Base-by-base conservation (phyloP, 495 filamentous ascomycete species). In the Aspergillus heteromorphus region DNA sequence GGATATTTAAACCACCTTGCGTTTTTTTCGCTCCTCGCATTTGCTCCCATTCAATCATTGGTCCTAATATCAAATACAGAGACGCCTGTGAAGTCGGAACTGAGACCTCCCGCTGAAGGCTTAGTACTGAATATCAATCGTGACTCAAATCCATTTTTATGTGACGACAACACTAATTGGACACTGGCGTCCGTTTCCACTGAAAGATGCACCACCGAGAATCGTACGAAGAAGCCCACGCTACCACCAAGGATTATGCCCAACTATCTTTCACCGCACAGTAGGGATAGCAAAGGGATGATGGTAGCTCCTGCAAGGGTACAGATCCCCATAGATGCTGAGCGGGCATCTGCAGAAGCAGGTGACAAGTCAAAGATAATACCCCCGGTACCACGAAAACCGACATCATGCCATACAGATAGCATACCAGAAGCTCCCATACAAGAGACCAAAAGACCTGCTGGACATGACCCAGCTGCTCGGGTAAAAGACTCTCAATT, bases 61-160 rank as follows among this genome's bases (percentile, higher is more conserved):
- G 43, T 29, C 45, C 62, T 64, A 56, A 45, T 45, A 2, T 41
- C 31, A n/a, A 30, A n/a, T 16, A 40, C 59, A 84, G 87, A 87
- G 29, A 81, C 85, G 53, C 85, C 88, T 48, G 90, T 87, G 8
- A 85, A 85, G 54, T 92, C 91, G 18, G 75, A 68, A 13, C 60
- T 95, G 23, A 76, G 76, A 31, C 84, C 88, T 18, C 87, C 91
- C 2, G 72, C 73, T 20, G 70, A 73, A 21, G 79, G 78, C 8
- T 73, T 79, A 36, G 68, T 85, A 16, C 78, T 85, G 10, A 96
- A 96, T 68, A 77, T 82, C 2, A 73, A 83, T 43, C 81, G 90
- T 21, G 85, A 83, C 6, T 80, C 86, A 7, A 98, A 98, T 65
- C 93, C 93, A 1, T 97, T 95, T 60, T 76, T 72, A 14, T 69